Evolutionary conservation across 2,329 filamentous ascomycete genomes (phyloP).

Genomic region (Akanthomyces lecanii): DNA sequence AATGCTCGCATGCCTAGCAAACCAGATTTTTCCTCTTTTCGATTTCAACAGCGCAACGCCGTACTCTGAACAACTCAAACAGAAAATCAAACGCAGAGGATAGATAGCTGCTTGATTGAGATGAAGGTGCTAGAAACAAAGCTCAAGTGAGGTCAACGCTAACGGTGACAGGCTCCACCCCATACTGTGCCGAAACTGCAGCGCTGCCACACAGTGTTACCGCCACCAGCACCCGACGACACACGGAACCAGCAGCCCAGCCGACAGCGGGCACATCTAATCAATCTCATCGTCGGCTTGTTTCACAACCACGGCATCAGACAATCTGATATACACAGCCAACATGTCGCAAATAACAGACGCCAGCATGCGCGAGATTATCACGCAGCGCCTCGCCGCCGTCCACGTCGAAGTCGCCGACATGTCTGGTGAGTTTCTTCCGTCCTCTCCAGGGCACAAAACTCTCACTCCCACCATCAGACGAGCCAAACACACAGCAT

Average conservation of each 20-base stretch:
- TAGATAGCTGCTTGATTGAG: neutral
- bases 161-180: constrained; percentile 9
- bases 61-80: neutral
- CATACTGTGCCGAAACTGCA: constrained; percentile 29
- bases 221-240: constrained; percentile 20
- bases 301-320: neutral
- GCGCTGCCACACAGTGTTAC: constrained; percentile 7
- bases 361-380: constrained; percentile 62
- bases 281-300: constrained; percentile 32
- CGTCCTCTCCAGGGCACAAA: constrained; percentile 19
- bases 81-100: neutral
- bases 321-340: neutral
- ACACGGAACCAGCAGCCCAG: neutral
- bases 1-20: constrained; percentile 12
- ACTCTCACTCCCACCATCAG: neutral
- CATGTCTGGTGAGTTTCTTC: constrained; percentile 67
- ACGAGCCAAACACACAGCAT: neutral
- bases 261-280: constrained; percentile 27
- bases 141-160: neutral
- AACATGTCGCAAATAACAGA: constrained; percentile 65
- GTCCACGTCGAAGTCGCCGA: constrained; percentile 84
- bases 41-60: neutral
- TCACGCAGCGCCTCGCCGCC: constrained; percentile 67
- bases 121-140: constrained; percentile 2
- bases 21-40: neutral